Base-by-base conservation (phyloP, 306 rosid genomes). In the Vicia sativa region DNA sequence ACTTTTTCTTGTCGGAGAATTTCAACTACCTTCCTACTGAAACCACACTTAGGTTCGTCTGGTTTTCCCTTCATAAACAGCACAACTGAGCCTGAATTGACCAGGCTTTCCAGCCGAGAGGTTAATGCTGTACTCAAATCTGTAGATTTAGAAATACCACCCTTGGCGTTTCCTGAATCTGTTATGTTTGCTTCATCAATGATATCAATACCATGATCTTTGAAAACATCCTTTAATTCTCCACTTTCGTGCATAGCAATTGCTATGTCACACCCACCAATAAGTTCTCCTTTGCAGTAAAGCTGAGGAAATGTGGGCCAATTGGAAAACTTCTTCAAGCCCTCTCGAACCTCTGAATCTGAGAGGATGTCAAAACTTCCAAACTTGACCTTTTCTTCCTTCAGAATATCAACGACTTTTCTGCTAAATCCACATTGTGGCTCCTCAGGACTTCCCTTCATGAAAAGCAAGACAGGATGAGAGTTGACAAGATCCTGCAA, bases 251-350 rank as follows among this genome's bases (percentile, higher is more conserved):
- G 96, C 98, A 93, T 86, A 60, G 97, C 91, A 62, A 88, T 78
- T 60, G 34, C 83, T 63, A 93, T 93, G 88, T 93, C 97, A 70
- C 84, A 86, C 48, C 99, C 99, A 54, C 99, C 99, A 56, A 93
- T 81, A 75, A 93, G 91, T 72, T 93, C 97, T 45, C 96, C 95
- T 83, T 90, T 86, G 88, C 95, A 90, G 80, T 83, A 93, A 60
- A 93, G 87, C 77, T 93, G 97, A 34, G 98, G 98, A 79, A 70
- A 93, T 1, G 96, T 93, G 48, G 97, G 98, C 98, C 98, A 90
- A 78, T 88, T 90, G 18, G 96, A 90, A 44, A 76, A 83, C 75
- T 86, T 90, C 83, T 93, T 93, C 80, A 93, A 72, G 54, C 87
- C 92, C 26, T 90, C 97, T 9, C 96, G 91, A 65, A 85, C 83